Evolutionary conservation across 768 basidiomycete genomes (phyloP).

Genomic region (Termitomyces sp.): DNA sequence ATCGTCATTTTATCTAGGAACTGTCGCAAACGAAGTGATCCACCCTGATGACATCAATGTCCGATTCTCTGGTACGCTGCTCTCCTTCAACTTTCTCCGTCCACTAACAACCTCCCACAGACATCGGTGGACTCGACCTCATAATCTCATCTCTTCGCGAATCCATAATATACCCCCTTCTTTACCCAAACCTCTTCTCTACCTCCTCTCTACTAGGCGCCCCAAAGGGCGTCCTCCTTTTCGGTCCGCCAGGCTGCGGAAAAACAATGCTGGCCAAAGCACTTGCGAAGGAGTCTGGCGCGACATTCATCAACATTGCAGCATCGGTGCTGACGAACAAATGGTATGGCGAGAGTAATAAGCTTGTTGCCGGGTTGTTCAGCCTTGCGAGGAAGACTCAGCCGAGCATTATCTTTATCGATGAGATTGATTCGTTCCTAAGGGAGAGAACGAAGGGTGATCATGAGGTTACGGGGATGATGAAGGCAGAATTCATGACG

Average conservation of each 20-base stretch:
- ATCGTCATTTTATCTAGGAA: conserved; percentile 37
- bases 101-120: conserved; percentile 23
- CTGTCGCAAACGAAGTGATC: conserved; percentile 89
- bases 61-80: conserved; percentile 58
- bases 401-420: conserved; percentile 96
- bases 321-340: conserved; percentile 43
- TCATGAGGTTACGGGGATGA: conserved; percentile 98
- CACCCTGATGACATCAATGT: conserved; percentile 85
- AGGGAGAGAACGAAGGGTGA: conserved; percentile 83
- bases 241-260: conserved; percentile 96
- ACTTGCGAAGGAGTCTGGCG: conserved; percentile 93
- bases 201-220: conserved; percentile 81
- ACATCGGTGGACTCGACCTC: conserved; percentile 90
- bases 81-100: background rate
- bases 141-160: conserved; percentile 89
- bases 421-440: conserved; percentile 96
- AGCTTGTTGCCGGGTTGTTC: conserved; percentile 92
- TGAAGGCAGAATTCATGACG: conserved; percentile 97
- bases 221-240: conserved; percentile 93
- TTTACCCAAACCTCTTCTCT: conserved; percentile 85
- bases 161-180: conserved; percentile 91
- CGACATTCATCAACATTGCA: conserved; percentile 80
- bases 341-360: conserved; percentile 63
- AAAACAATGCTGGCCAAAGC: conserved; percentile 99
- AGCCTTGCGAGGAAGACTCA: conserved; percentile 91